Percentiles rank a stretch among this genome's conserved stretches.
These are phyloP conservation scores for Raffaelea deltoideospora DNA, from an alignment of 2,329 filamentous ascomycete genomes.

Conservation along the genomic window DNA sequence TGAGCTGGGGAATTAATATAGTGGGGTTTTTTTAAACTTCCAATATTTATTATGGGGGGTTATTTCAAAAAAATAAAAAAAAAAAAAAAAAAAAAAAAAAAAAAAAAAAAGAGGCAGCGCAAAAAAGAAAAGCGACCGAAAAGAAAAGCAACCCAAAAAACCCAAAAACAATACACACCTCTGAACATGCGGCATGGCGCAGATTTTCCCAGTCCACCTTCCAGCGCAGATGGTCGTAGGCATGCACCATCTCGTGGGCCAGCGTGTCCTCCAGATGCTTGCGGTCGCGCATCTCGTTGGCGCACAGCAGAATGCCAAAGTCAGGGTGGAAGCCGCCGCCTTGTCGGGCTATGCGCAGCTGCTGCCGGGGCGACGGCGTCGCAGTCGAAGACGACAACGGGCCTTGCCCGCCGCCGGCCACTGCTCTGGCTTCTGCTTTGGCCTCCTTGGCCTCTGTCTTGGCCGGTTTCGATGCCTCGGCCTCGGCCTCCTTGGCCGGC, in stretches of 20 bases:
- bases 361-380: slow-evolving; percentile 1
- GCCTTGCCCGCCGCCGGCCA: too few species aligned
- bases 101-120: not conserved
- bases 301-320: slow-evolving; percentile 81
- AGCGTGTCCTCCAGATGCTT: slow-evolving; percentile 85
- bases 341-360: slow-evolving; percentile 39
- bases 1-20: not conserved
- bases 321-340: slow-evolving; percentile 74
- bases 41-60: too few species aligned
- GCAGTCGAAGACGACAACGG: too few species aligned
- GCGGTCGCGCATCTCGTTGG: slow-evolving; percentile 71
- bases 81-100: too few species aligned
- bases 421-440: too few species aligned
- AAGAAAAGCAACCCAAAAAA: not conserved
- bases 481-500: too few species aligned
- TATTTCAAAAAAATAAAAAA: too few species aligned
- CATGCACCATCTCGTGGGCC: slow-evolving; percentile 95
- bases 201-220: slow-evolving; percentile 73
- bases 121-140: not conserved
- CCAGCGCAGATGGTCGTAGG: slow-evolving; percentile 84
- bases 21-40: too few species aligned
- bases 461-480: too few species aligned
- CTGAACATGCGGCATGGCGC: slow-evolving; percentile 83
- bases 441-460: too few species aligned
- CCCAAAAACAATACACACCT: slow-evolving; percentile 38